A percentile compares a stretch with the other conserved stretches of the same genome.
These are phyloP conservation scores for Jatropha multifida DNA, from an alignment of 441 rosid species.

Conservation along the genomic window DNA sequence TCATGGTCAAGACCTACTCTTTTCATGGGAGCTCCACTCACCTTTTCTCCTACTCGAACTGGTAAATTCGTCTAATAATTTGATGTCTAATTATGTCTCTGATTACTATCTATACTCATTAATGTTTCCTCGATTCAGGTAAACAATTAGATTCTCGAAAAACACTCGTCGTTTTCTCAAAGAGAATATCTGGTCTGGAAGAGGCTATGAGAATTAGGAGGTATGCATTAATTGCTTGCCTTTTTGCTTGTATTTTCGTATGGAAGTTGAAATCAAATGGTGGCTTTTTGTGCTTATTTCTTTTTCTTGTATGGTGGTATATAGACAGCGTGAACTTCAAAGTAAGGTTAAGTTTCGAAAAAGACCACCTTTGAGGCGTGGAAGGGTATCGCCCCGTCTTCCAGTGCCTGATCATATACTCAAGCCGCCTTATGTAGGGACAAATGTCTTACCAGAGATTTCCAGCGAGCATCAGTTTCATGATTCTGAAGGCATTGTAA, in stretches of 20 bases:
- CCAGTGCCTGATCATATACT: slow-evolving; percentile 79
- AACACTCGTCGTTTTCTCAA: slow-evolving; percentile 41
- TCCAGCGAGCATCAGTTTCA: slow-evolving; percentile 62
- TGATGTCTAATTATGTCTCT: not conserved
- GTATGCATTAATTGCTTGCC: slow-evolving; percentile 24
- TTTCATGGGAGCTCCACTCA: slow-evolving; percentile 42
- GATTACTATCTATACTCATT: not conserved
- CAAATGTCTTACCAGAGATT: slow-evolving; percentile 62
- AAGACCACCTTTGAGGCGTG: slow-evolving; percentile 68
- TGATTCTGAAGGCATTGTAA: slow-evolving; percentile 62
- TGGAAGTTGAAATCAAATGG: slow-evolving; percentile 14
- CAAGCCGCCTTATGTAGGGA: slow-evolving; percentile 67
- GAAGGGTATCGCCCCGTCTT: slow-evolving; percentile 77
- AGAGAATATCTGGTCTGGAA: slow-evolving; percentile 59
- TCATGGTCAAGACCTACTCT: slow-evolving; percentile 25
- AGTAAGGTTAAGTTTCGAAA: slow-evolving; percentile 39
- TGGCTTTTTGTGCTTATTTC: not conserved
- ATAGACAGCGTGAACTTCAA: slow-evolving; percentile 61
- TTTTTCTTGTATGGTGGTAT: not conserved
- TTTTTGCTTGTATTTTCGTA: not conserved
- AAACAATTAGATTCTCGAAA: slow-evolving; percentile 18
- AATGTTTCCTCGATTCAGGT: slow-evolving; percentile 28
- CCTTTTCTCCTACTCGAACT: slow-evolving; percentile 37
- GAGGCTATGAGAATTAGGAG: slow-evolving; percentile 74
- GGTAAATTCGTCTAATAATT: slow-evolving; percentile 29